Conservation (phyloP, 495 filamentous ascomycete genomes). For the Neurospora tetrasperma region DNA sequence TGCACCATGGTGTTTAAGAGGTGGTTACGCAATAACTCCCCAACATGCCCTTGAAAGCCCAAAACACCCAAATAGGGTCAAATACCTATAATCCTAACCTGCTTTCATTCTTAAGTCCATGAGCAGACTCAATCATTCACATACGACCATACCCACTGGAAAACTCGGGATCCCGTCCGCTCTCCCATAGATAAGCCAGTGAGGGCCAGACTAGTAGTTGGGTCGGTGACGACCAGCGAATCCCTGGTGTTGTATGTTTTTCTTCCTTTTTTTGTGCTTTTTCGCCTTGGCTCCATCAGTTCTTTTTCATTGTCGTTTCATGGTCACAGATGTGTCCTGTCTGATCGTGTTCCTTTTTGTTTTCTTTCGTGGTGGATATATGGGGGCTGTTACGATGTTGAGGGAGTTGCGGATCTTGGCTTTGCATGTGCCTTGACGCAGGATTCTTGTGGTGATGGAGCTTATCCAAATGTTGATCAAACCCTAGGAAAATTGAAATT, state of each 20-base stretch:
- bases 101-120: too few species aligned
- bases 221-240: slow-evolving; percentile 26
- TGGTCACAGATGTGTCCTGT: neutral
- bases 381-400: neutral
- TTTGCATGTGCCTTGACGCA: too few species aligned
- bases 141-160: slow-evolving; percentile 38
- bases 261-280: neutral
- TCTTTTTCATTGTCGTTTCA: neutral
- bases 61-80: neutral
- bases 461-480: too few species aligned
- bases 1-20: neutral
- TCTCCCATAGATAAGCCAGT: slow-evolving; percentile 36
- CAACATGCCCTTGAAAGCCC: neutral
- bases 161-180: slow-evolving; percentile 41
- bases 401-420: neutral
- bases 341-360: neutral
- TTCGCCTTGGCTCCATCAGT: neutral
- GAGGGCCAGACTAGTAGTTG: slow-evolving; percentile 34
- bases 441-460: neutral
- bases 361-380: neutral
- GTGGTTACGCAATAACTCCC: neutral
- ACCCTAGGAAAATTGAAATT: too few species aligned
- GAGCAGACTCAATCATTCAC: neutral
- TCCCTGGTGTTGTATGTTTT: neutral
- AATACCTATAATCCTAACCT: too few species aligned